A percentile compares a stretch with the other conserved stretches of the same genome.
Conservation (phyloP, 768 basidiomycete species). For the Aureoboletus auriporus region DNA sequence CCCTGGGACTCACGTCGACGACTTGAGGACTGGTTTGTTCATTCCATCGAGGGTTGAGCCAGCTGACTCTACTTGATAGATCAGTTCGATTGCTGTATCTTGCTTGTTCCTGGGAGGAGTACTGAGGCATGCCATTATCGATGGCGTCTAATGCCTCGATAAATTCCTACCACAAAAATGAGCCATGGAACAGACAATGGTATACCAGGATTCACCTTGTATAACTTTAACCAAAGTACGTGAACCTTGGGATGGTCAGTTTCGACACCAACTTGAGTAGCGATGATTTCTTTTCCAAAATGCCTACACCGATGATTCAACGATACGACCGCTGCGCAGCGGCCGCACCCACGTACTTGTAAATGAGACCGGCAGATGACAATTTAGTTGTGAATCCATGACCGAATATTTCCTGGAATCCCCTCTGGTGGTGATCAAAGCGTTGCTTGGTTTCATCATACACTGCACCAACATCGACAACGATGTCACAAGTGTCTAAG, state of each 20-base stretch:
- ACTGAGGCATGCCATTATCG: slow-evolving; percentile 92
- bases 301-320: slow-evolving; percentile 47
- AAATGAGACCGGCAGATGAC: slow-evolving; percentile 88
- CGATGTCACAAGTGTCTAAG: slow-evolving; percentile 82
- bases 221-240: slow-evolving; percentile 83
- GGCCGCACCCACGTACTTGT: slow-evolving; percentile 63
- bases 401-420: slow-evolving; percentile 87
- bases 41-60: slow-evolving; percentile 93
- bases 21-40: slow-evolving; percentile 59
- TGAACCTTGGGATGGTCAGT: slow-evolving; percentile 60
- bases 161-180: slow-evolving; percentile 57
- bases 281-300: slow-evolving; percentile 84
- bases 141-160: slow-evolving; percentile 93
- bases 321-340: not conserved
- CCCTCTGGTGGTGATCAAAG: slow-evolving; percentile 97
- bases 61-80: slow-evolving; percentile 76
- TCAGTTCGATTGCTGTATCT: slow-evolving; percentile 79
- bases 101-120: slow-evolving; percentile 58
- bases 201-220: slow-evolving; percentile 49
- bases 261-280: slow-evolving; percentile 49
- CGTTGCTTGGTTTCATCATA: slow-evolving; percentile 77
- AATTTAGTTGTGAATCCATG: slow-evolving; percentile 85
- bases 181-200: not conserved
- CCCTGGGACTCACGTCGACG: slow-evolving; percentile 59
- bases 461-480: slow-evolving; percentile 93